These are phyloP conservation scores for Aspergillus costaricaensis DNA, from an alignment of 2,329 filamentous ascomycete genomes.

Conservation along the genomic window DNA sequence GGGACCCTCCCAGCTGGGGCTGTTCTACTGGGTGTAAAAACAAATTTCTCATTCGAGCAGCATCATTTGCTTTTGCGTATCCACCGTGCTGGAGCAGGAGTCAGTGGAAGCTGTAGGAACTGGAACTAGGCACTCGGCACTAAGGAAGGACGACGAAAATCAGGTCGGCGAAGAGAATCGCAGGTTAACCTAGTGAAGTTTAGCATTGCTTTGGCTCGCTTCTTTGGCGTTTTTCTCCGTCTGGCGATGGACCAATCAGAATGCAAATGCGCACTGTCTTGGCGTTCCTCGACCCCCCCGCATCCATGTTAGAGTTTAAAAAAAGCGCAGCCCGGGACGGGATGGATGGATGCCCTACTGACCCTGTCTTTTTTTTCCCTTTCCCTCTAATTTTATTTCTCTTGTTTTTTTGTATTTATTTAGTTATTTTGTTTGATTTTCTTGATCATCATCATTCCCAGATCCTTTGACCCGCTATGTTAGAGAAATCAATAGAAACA, in stretches of 20 bases:
- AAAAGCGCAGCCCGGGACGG: not conserved
- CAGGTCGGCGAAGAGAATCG: not conserved
- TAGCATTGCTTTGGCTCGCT: conserved; percentile 1
- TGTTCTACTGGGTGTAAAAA: too few relatives aligned
- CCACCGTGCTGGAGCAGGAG: not conserved
- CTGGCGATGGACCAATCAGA: conserved; percentile 1
- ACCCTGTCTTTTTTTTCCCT: not conserved
- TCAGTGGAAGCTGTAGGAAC: not conserved
- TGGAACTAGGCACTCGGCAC: not conserved
- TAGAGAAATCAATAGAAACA: too few relatives aligned
- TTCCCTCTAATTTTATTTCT: not conserved
- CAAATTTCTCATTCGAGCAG: not conserved
- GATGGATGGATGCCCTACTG: conserved; percentile 4
- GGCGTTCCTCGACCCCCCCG: conserved; percentile 6
- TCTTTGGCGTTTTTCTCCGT: conserved; percentile 10
- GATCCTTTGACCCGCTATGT: too few relatives aligned
- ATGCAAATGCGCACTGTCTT: not conserved
- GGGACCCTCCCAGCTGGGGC: too few relatives aligned
- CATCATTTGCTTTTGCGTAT: not conserved
- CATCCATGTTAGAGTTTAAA: conserved; percentile 8
- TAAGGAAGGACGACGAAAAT: not conserved
- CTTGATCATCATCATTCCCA: not conserved
- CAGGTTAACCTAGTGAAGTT: conserved; percentile 8
- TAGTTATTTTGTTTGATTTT: not conserved
- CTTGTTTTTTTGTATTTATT: not conserved